Evolutionary conservation across 371 early-diverging fungal genomes (phyloP), one percentile per base, ranked within the genome.

Genomic region (Mucor plumbeus): DNA sequence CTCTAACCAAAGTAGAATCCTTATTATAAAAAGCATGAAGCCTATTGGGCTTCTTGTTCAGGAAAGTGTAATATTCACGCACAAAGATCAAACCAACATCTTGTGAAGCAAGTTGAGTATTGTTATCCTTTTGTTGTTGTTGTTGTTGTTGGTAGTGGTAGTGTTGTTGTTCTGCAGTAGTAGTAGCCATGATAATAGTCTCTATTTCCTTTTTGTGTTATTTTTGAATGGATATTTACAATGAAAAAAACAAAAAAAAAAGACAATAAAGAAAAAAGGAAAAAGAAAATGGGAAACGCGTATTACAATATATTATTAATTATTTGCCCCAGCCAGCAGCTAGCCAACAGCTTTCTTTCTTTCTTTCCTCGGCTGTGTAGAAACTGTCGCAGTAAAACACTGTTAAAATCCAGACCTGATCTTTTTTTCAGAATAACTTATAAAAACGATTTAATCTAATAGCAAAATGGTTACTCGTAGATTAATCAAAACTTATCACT

Each of bases 11-110:
- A 15, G 33, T 54, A 31, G 33, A 54, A 15, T 33, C 33, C 54
- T 54, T 54, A 70, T 85, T 88, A 82, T 97, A 98, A 78, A 97
- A 97, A 72, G 85, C 88, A 83, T 96, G 93, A 36, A 98, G 88
- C 48, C 87, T 82, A 39, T 82, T 61, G 33, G 97, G 97, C 17
- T 92, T 91, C 77, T 91, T 91, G 87, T 93, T 93, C 74, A 98
- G 70, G 73, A 94, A 90, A 31, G 95, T 95, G 82, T 97, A 98
- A 80, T 95, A 98, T 75, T 97, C 93, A 74, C 95, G 93, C 63
- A 96, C 97, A 85, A 98, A 98, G 74, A 95, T 86, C 90, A 93
- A 91, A 43, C 96, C 97, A 56, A 98, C 90, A 74, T 96, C 94
- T 71, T 87, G 88, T 8, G 76, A 74, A 26, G 64, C 75, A 66